Evolutionary conservation across 2,329 filamentous ascomycete genomes (phyloP), one percentile per base, ranked within the genome.

Genomic region (Fusarium circinatum): DNA sequence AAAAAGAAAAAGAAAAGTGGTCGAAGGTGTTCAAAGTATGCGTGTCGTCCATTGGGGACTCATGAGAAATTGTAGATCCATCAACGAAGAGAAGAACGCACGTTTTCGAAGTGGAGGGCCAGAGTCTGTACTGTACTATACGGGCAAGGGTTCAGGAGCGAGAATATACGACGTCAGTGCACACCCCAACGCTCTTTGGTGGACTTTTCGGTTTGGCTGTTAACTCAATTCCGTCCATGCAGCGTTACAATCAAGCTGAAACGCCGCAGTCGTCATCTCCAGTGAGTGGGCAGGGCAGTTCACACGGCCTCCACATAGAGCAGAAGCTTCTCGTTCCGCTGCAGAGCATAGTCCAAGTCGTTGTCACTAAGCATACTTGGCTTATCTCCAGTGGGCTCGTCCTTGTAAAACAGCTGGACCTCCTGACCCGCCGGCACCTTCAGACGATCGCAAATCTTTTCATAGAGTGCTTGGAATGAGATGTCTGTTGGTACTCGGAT

Each of bases 401-500:
- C 95, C 81, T 94, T 92, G 85, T 97, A 98, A 76, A 91, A 94
- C 30, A 98, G 88, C 70, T 93, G 87, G 34, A 98, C 88, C 28
- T 92, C 89, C n/a, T 94, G 91, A 15, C 89, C 86, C 18, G 86
- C 84, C 1, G 86, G 86, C 57, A 97, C 88, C 84, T 95, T 95
- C 74, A 97, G 88, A 49, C 96, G 89, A 76, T 98, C 94, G 56
- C 90, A 89, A 68, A 98, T 91, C 83, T 96, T 97, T 75, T 95
- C 92, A 76, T 92, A 92, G 14, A 99, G 87, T 70, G 94, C 92
- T 60, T 89, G 86, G 82, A 92, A 96, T 61, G 89, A 89, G 77
- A 97, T 94, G 62, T 97, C 93, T 3, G 89, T 89, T 0, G 96
- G 93, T 62, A 98, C 94, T 39, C 95, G 92, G 78, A 99, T 95